Percentiles rank a stretch among this genome's conserved stretches.
phyloP scores from a whole-genome alignment of 2,329 filamentous ascomycete species.

The Epichloe sibirici region DNA sequence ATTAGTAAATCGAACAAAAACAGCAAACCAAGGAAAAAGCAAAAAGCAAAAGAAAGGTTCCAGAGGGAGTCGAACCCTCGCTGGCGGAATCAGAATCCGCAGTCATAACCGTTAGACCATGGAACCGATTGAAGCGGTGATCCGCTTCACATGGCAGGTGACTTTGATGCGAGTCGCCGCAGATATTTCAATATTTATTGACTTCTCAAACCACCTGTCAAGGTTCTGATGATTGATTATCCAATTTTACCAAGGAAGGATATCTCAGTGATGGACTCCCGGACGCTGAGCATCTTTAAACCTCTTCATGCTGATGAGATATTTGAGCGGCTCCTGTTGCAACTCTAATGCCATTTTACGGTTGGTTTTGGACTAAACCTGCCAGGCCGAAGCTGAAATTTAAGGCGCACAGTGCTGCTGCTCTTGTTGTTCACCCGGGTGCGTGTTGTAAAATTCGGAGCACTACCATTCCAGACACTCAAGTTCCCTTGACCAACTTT shows the following conservation, averaged over 20 bases:
- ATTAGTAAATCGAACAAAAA: not conserved
- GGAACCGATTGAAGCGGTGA: slow-evolving; percentile 17
- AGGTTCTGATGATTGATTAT: no score
- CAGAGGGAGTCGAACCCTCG: slow-evolving; percentile 25
- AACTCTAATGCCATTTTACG: not conserved
- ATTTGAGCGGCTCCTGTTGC: not conserved
- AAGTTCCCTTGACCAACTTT: no score
- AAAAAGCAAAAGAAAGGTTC: slow-evolving; percentile 16
- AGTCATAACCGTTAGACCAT: slow-evolving; percentile 27
- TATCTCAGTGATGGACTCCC: no score
- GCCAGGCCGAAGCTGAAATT: no score
- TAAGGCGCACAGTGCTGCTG: no score
- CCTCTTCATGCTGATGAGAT: not conserved
- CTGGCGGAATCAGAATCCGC: slow-evolving; percentile 25
- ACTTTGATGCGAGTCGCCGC: not conserved
- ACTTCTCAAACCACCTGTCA: no score
- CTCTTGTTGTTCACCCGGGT: no score
- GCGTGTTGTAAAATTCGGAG: no score
- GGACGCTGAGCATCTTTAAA: not conserved
- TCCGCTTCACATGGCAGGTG: slow-evolving; percentile 14
- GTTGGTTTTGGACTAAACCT: not conserved
- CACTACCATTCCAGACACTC: no score
- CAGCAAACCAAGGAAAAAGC: not conserved
- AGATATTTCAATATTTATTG: not conserved
- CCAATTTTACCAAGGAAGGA: no score